Evolutionary conservation across 306 rosid species (phyloP).

Genomic region (Inga leiocalycina): DNA sequence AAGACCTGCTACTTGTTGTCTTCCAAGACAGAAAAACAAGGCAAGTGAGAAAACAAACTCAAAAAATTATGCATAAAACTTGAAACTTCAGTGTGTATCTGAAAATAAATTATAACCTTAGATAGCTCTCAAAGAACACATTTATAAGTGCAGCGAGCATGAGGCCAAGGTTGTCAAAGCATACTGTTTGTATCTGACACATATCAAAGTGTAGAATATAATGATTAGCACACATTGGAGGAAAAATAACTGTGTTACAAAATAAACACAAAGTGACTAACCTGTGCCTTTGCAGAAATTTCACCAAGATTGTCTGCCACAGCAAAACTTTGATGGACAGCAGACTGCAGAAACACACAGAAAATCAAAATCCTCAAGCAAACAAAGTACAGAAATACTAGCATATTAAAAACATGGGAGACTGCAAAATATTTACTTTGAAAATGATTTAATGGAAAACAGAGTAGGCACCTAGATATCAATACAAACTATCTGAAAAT

Average conservation of each 20-base stretch:
- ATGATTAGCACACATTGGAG: not conserved
- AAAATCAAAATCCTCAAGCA: slow-evolving; percentile 29
- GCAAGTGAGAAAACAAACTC: slow-evolving; percentile 34
- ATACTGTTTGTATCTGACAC: slow-evolving; percentile 91
- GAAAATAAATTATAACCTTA: slow-evolving; percentile 54
- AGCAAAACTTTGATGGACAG: slow-evolving; percentile 95
- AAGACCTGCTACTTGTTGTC: slow-evolving; percentile 64
- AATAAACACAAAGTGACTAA: slow-evolving; percentile 1
- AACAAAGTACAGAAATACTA: slow-evolving; percentile 24
- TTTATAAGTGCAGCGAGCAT: slow-evolving; percentile 76
- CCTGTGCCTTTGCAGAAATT: slow-evolving; percentile 97
- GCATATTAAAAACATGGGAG: not conserved
- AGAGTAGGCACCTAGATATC: not conserved
- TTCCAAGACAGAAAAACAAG: slow-evolving; percentile 37
- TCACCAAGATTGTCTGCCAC: slow-evolving; percentile 87
- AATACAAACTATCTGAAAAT: slow-evolving; percentile 7
- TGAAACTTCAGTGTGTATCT: not conserved
- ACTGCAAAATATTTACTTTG: not conserved
- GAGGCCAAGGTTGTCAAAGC: slow-evolving; percentile 94
- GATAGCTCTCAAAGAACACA: slow-evolving; percentile 55
- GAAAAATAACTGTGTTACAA: not conserved
- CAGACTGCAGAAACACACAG: slow-evolving; percentile 56
- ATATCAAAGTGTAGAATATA: slow-evolving; percentile 19
- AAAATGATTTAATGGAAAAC: not conserved
- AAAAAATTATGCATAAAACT: slow-evolving; percentile 23